Percentiles rank a stretch among this genome's conserved stretches.
Evolutionary conservation across 148 eudicot species (phyloP).

Genomic region (Rhododendron ovatum): DNA sequence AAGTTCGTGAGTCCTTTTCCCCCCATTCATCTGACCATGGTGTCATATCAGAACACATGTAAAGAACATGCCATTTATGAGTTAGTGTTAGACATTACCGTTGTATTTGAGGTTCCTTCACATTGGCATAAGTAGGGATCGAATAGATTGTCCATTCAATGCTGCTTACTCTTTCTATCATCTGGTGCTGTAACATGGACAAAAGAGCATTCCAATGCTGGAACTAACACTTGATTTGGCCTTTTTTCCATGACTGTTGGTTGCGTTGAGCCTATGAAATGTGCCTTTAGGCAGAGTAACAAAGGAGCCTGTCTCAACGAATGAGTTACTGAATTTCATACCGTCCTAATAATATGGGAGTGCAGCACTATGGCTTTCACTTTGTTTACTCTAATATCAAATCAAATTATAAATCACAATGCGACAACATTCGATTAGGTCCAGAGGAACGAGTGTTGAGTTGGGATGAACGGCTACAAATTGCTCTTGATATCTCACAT

Average conservation of each 20-base stretch:
- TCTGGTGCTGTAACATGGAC: background rate
- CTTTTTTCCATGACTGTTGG: background rate
- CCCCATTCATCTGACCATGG: background rate
- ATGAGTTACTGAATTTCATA: background rate
- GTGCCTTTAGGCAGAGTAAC: background rate
- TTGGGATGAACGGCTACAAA: slow-evolving; percentile 93
- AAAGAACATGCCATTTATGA: background rate
- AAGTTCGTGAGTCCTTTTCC: slow-evolving; percentile 16
- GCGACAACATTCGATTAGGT: slow-evolving; percentile 26
- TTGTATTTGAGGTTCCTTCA: slow-evolving; percentile 1
- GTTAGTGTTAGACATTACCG: background rate
- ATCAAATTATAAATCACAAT: slow-evolving; percentile 3
- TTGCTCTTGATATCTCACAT: slow-evolving; percentile 90
- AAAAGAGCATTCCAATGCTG: background rate
- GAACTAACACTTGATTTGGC: background rate
- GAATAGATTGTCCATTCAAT: background rate
- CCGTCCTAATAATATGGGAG: background rate
- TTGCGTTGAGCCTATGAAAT: background rate
- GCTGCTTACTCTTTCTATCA: background rate
- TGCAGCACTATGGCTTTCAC: background rate
- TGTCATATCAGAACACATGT: background rate
- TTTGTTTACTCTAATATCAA: background rate
- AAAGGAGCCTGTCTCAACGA: background rate
- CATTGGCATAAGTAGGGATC: background rate
- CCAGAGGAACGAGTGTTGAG: slow-evolving; percentile 50